Conservation (phyloP, 768 basidiomycete genomes). For the Lepiota brunneoincarnata region DNA sequence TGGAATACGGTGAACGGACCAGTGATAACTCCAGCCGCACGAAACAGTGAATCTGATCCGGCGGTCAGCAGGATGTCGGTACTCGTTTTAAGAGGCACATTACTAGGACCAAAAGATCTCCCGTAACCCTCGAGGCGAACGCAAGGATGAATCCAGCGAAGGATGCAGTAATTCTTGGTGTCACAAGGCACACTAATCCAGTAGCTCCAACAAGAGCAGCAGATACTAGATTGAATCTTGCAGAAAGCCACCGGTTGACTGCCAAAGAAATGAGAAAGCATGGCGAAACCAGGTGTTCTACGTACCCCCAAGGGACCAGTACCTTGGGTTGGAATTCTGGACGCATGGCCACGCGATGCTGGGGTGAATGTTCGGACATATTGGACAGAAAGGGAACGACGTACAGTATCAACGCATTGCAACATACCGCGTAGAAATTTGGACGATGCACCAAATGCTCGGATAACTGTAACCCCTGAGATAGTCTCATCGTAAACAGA, state of each 20-base stretch:
- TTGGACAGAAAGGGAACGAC: constrained; percentile 19
- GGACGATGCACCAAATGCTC: constrained; percentile 86
- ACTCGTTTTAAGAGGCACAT: constrained; percentile 11
- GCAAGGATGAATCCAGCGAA: constrained; percentile 84
- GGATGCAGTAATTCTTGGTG: constrained; percentile 74
- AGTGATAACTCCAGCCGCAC: constrained; percentile 90
- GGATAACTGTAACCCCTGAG: constrained; percentile 46
- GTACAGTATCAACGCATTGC: constrained; percentile 74
- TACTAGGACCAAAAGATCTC: constrained; percentile 68
- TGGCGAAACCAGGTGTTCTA: not conserved
- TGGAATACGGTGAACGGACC: constrained; percentile 40
- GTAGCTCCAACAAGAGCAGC: constrained; percentile 68
- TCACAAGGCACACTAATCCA: constrained; percentile 60
- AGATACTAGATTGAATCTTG: constrained; percentile 83
- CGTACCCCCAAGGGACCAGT: constrained; percentile 89
- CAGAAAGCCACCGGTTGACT: constrained; percentile 91
- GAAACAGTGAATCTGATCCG: constrained; percentile 64
- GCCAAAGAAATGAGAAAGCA: not conserved
- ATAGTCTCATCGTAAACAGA: constrained; percentile 45
- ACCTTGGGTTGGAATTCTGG: constrained; percentile 71
- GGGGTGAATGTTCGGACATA: constrained; percentile 1
- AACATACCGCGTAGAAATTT: constrained; percentile 86
- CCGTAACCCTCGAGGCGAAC: constrained; percentile 75
- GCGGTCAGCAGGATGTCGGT: not conserved
- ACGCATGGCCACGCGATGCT: too few relatives aligned